Percentiles rank a stretch among this genome's conserved stretches.
phyloP scores from a whole-genome alignment of 305 asterid genomes.

The Solanum hybrid region DNA sequence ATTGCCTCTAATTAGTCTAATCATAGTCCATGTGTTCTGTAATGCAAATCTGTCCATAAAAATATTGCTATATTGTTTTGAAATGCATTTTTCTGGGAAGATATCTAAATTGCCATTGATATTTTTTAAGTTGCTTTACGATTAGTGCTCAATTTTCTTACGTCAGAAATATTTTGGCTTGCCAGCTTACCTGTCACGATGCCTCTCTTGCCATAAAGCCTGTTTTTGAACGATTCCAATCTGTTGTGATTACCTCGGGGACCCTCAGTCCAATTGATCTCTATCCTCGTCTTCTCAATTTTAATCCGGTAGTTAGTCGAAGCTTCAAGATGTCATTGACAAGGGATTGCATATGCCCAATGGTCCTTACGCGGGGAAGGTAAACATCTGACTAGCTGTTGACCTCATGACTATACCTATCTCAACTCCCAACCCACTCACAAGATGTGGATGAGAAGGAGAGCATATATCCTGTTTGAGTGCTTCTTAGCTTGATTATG shows the following conservation, averaged over 20 bases:
- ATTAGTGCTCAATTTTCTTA: neutral
- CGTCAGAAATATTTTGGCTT: conserved; percentile 7
- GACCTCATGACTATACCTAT: neutral
- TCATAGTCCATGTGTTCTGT: neutral
- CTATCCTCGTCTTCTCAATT: conserved; percentile 92
- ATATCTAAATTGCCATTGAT: neutral
- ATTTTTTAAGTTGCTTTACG: neutral
- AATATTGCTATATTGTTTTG: neutral
- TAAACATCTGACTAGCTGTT: conserved; percentile 12
- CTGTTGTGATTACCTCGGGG: conserved; percentile 96
- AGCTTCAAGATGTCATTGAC: conserved; percentile 97
- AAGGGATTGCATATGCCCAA: conserved; percentile 97
- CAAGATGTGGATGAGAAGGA: neutral
- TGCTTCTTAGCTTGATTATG: neutral
- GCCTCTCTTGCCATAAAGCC: conserved; percentile 99
- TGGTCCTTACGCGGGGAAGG: conserved; percentile 99
- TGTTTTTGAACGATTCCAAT: conserved; percentile 92
- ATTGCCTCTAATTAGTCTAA: neutral
- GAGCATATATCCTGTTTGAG: neutral
- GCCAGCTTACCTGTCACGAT: conserved; percentile 96
- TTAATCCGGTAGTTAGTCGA: conserved; percentile 90
- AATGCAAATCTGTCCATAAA: neutral
- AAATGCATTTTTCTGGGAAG: neutral
- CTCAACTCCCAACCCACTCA: neutral
- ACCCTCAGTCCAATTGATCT: conserved; percentile 98